Conservation (phyloP, 2,329 filamentous ascomycete genomes). For the Eutypella sp. region DNA sequence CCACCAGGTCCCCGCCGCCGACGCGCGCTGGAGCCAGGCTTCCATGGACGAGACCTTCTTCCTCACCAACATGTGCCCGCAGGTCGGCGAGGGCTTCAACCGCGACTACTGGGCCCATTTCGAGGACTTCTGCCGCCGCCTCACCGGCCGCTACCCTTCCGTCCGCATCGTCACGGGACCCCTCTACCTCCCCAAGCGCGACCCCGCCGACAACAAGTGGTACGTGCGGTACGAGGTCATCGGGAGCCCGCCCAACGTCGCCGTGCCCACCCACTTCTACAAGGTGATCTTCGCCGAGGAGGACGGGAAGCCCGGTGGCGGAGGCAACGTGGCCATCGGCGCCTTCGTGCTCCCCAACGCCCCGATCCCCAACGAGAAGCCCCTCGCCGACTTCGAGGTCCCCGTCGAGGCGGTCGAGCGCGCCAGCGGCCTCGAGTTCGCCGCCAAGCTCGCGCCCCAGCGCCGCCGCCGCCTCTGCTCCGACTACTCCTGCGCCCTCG, state of each 20-base stretch:
- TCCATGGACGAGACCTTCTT: constrained; percentile 96
- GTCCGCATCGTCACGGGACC: constrained; percentile 92
- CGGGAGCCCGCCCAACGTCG: constrained; percentile 85
- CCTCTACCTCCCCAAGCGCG: constrained; percentile 82
- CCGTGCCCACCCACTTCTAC: constrained; percentile 98
- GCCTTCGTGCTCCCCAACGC: constrained; percentile 96
- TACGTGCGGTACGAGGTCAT: constrained; percentile 94
- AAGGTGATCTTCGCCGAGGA: constrained; percentile 98
- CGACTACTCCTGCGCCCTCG: constrained; percentile 77
- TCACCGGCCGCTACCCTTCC: constrained; percentile 75
- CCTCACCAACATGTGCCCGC: constrained; percentile 94
- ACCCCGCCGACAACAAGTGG: constrained; percentile 85
- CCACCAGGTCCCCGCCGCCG: constrained; percentile 94
- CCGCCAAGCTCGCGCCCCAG: constrained; percentile 66
- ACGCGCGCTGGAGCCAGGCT: constrained; percentile 89
- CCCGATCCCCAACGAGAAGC: constrained; percentile 79
- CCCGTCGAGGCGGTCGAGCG: constrained; percentile 89
- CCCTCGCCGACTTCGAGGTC: constrained; percentile 87
- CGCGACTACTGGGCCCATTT: constrained; percentile 99
- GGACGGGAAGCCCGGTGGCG: constrained; percentile 40
- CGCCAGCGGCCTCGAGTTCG: constrained; percentile 89
- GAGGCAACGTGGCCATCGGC: constrained; percentile 74
- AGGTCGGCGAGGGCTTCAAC: constrained; percentile 98
- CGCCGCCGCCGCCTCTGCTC: constrained; percentile 77
- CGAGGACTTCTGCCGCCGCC: constrained; percentile 88